Base-by-base conservation (phyloP, 75 land plant genomes). In the Cunninghamia lanceolata region DNA sequence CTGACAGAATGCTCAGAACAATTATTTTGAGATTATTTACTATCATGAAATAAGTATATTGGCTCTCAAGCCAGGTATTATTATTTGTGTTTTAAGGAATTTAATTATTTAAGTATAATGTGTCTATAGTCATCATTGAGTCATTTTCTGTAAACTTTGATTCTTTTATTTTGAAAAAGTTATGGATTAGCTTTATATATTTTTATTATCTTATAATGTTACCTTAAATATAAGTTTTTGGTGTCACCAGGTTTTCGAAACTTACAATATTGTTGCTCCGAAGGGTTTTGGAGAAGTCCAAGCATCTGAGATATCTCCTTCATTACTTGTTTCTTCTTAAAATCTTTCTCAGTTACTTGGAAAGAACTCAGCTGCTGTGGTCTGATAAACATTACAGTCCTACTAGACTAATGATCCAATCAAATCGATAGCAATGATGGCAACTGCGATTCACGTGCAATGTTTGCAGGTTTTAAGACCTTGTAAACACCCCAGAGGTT, bases 231-330 rank as follows among this genome's bases (percentile, higher is more conserved):
- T 21, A 79, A 10, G 8, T 79, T 79, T 19, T 28, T 79, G 81
- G 46, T 79, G 82, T 43, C 14, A 34, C 45, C 46, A 79, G 82
- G 82, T 79, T 79, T 25, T 43, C 50, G n/a, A 42, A 80, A 80
- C 50, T 43, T 45, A 5, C 46, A 45, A 9, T 77, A 3, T 39
- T 21, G 42, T 28, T 80, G 50, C 82, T 19, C 25, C 25, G 1
- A 28, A 80, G 82, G 82, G 43, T 80, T 43, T 25, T 79, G 46
- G 7, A 79, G 82, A 79, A 19, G 43, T 79, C 50, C 47, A 42
- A 43, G 45, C 21, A 10, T 43, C 25, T 9, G 25, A 43, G 43
- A 43, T 43, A 42, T 10, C n/a, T 43, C 11, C 19, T 39, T 36
- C 79, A 19, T 38, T 38, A 76, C 79, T 76, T 76, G 42, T 17